Base-by-base conservation (phyloP, 176 grass and related monocot species). In the Calamus simplicifolius region DNA sequence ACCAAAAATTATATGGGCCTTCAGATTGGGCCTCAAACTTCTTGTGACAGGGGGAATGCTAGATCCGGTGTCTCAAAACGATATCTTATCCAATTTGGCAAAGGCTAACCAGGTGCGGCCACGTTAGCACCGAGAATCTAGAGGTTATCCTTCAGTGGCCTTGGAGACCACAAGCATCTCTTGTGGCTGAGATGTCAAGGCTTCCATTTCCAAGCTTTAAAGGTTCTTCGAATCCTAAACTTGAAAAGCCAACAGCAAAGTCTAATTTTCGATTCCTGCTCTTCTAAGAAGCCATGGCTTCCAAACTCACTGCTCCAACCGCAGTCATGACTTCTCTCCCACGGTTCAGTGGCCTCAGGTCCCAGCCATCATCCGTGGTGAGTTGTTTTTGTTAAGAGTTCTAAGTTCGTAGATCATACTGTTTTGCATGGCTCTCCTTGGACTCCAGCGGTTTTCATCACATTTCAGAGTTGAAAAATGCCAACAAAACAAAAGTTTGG, bases 51-150 rank as follows among this genome's bases (percentile, higher is more conserved):
- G 6, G 6, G 8, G 31, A 7, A 6, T 35, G 31, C 8, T 35
- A 10, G 8, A 43, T 2, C 12, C 35, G 8, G 35, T 38, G 35
- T 38, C 35, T 43, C 35, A 43, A 43, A 43, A 43, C 35, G 1
- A 43, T 62, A 73, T 78, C 80, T 81, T 88, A 97, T 90, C 92
- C 66, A 16, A 70, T 6, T 6, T 80, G 65, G 71, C 62, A 71
- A 13, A 25, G 53, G 69, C 81, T 73, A 88, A 83, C 75, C 78
- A 82, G 69, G 51, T 3, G 21, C 21, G 19, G 93, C 87, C 93
- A 91, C 76, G 15, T 91, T 54, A 59, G 84, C 69, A 26, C 43
- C 69, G 50, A 65, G 77, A 79, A 91, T 88, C 84, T 43, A 18
- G 66, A 88, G 25, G 59, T 72, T 75, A 97, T 91, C 92, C 75